Evolutionary conservation across 2,329 filamentous ascomycete species (phyloP), one percentile per base, ranked within the genome.

Genomic region (Xylariaceae sp.): DNA sequence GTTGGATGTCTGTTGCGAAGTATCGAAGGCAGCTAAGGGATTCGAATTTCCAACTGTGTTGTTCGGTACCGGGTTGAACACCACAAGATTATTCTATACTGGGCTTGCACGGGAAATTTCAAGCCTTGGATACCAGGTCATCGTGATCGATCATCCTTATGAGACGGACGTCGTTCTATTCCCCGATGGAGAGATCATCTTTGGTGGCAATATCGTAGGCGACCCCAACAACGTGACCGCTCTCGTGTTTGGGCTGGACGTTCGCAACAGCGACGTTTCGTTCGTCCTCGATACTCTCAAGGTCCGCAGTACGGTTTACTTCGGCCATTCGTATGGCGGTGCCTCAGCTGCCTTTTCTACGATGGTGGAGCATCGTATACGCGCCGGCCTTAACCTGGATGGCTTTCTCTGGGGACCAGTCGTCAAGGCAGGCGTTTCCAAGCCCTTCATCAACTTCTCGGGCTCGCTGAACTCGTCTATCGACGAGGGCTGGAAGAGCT

Each of bases 141-240:
- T 60, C 14, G 49, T 53, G 14, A 60, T 60, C 17, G 58, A 60
- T 9, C 58, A 60, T 26, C 58, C 58, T 2, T 60, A 60, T 23
- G 58, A 60, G 45, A 60, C 58, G 8, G 58, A 60, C 43, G 58
- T 60, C 8, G 58, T 60, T 9, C 23, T 45, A 9, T 60, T 60
- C 45, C 58, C 58, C 2, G 49, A 58, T 16, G 58, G 58, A n/a
- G 58, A 60, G 28, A 60, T 60, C 19, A 40, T 60, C 9, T 60
- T 53, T 19, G 58, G 58, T 6, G 58, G 58, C 1, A 29, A 17
- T 19, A n/a, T 60, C 12, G 16, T 41, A 11, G 31, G 33, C 7
- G 58, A 60, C 24, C 58, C 58, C 4, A 51, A 50, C 19, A 60
- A 58, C n/a, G 28, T 51, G 17, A 40, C 37, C 11, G 24, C 50